phyloP scores from a whole-genome alignment of 768 basidiomycete genomes.

The Agaricus blazei region DNA sequence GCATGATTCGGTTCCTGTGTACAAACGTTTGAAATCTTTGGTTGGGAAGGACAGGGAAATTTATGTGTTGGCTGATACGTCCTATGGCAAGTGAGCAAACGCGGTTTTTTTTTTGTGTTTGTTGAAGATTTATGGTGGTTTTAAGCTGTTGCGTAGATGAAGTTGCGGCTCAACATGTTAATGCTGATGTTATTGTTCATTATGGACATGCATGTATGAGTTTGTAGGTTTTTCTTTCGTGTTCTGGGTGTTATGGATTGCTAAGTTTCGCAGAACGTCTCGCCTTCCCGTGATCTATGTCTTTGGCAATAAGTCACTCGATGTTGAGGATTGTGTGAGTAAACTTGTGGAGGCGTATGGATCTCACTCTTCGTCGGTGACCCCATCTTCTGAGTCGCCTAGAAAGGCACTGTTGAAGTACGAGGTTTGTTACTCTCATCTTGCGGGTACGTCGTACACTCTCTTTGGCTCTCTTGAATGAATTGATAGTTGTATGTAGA shows the following conservation, averaged over 20 bases:
- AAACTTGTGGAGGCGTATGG: conserved; percentile 33
- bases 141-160: conserved; percentile 94
- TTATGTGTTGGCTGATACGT: conserved; percentile 95
- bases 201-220: conserved; percentile 97
- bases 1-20: conserved; percentile 81
- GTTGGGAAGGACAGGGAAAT: conserved; percentile 50
- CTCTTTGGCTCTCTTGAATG: not conserved
- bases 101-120: not conserved
- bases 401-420: conserved; percentile 50
- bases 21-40: conserved; percentile 52
- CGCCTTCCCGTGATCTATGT: conserved; percentile 88
- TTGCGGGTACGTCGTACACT: conserved; percentile 40
- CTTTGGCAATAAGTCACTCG: conserved; percentile 71
- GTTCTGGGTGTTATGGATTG: not conserved
- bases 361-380: not conserved
- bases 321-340: conserved; percentile 45
- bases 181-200: conserved; percentile 88
- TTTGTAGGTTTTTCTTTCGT: conserved; percentile 49
- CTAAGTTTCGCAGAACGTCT: conserved; percentile 54
- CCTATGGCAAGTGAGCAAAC: conserved; percentile 81
- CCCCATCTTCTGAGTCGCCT: not conserved
- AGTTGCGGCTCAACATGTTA: conserved; percentile 89
- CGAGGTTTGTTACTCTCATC: conserved; percentile 75
- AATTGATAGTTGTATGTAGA: conserved; percentile 22
- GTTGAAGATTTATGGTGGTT: not conserved